Percentiles rank a stretch among this genome's conserved stretches.
Evolutionary conservation across 1,139 yeast genomes (phyloP).

Genomic region (Yamadazyma triangularis): DNA sequence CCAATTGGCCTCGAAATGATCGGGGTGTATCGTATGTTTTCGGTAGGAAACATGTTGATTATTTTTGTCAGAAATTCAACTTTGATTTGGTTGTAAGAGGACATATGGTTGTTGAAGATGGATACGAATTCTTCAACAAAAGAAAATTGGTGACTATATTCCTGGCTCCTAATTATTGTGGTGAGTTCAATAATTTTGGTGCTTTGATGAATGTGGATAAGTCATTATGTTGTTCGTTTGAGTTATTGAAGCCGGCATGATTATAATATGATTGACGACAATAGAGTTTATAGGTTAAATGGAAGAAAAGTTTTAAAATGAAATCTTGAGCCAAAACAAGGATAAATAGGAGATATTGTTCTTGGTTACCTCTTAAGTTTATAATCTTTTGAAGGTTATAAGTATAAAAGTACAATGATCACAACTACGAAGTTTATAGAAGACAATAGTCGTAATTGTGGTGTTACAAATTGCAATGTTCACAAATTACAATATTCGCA

Average conservation of each 20-base stretch:
- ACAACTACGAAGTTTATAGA: no score
- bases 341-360: not conserved
- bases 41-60: slow-evolving; percentile 68
- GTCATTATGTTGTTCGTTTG: slow-evolving; percentile 76
- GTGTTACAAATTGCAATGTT: no score
- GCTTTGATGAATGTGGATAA: slow-evolving; percentile 85
- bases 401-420: no score
- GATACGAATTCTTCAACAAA: slow-evolving; percentile 79
- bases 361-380: no score
- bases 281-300: no score
- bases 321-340: not conserved
- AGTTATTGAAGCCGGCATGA: slow-evolving; percentile 60
- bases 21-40: slow-evolving; percentile 84
- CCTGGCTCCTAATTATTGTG: slow-evolving; percentile 88
- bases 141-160: slow-evolving; percentile 78
- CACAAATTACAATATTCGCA: no score
- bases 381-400: no score
- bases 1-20: slow-evolving; percentile 78
- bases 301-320: no score
- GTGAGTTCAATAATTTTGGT: slow-evolving; percentile 88
- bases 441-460: no score
- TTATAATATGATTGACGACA: no score
- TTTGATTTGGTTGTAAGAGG: slow-evolving; percentile 82
- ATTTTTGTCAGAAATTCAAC: slow-evolving; percentile 63
- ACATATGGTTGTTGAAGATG: slow-evolving; percentile 93